Evolutionary conservation across 2,329 filamentous ascomycete species (phyloP).

Genomic region (Dactylellina drechsleri): DNA sequence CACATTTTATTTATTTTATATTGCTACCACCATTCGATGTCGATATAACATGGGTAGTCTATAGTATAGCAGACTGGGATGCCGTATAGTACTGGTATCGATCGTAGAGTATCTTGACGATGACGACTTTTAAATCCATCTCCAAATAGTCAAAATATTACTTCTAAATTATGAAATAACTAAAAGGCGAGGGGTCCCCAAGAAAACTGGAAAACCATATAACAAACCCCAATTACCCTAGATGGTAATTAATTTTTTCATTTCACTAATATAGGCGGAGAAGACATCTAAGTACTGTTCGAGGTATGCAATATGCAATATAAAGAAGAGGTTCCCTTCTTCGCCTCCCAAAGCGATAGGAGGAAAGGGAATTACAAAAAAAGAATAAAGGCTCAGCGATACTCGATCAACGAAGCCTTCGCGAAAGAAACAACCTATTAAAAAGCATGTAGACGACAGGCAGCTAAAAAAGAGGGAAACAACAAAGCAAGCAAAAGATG

Average conservation of each 20-base stretch:
- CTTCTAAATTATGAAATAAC: too few relatives aligned
- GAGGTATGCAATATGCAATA: background rate
- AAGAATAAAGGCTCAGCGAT: conserved; percentile 9
- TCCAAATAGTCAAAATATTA: too few relatives aligned
- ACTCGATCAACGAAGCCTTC: conserved; percentile 19
- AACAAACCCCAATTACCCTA: background rate
- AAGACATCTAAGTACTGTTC: conserved; percentile 2
- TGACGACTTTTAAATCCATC: too few relatives aligned
- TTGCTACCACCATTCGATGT: too few relatives aligned
- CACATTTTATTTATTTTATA: too few relatives aligned
- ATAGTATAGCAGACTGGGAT: too few relatives aligned
- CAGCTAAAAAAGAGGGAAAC: conserved; percentile 11
- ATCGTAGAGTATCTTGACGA: too few relatives aligned
- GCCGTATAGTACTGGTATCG: too few relatives aligned
- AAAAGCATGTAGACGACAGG: conserved; percentile 15
- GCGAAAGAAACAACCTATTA: conserved; percentile 8
- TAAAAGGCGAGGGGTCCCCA: too few relatives aligned
- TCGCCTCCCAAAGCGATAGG: background rate
- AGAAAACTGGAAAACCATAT: too few relatives aligned
- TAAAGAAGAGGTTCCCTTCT: background rate
- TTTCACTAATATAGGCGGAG: background rate
- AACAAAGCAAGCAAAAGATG: conserved; percentile 16
- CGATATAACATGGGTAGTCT: too few relatives aligned
- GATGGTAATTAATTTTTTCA: background rate
- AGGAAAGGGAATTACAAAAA: background rate